These are phyloP conservation scores for Chaetothyriales sp. DNA, from an alignment of 2,329 filamentous ascomycete genomes.

Conservation along the genomic window DNA sequence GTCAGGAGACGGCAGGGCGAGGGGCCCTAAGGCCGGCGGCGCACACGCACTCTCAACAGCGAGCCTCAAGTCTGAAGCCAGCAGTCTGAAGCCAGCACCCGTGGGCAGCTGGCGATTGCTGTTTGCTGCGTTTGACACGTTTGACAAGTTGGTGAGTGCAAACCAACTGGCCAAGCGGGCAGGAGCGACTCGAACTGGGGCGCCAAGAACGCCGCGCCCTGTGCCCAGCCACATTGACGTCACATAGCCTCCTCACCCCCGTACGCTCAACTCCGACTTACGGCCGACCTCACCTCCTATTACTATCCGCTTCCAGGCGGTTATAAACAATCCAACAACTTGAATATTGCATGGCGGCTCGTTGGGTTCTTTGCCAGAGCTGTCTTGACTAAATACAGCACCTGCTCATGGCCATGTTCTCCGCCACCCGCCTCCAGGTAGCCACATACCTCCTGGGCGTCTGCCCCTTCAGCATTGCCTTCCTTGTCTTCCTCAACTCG, in stretches of 20 bases:
- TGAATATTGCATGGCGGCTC: neutral
- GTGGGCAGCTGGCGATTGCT: neutral
- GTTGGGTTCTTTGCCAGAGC: neutral
- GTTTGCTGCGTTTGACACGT: slow-evolving; percentile 8
- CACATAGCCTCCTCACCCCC: no score
- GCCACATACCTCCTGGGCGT: slow-evolving; percentile 46
- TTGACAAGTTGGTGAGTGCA: slow-evolving; percentile 7
- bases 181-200: neutral
- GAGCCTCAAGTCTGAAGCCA: neutral
- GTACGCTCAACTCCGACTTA: no score
- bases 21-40: neutral
- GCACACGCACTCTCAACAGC: neutral
- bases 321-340: neutral
- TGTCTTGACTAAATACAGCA: neutral
- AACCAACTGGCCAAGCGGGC: slow-evolving; percentile 4
- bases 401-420: slow-evolving; percentile 29
- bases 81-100: no score
- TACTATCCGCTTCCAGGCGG: no score
- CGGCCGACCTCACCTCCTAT: no score
- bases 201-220: neutral
- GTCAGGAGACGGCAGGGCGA: neutral
- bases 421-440: slow-evolving; percentile 41
- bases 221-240: neutral
- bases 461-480: slow-evolving; percentile 50
- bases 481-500: slow-evolving; percentile 51